Evolutionary conservation across 2,329 filamentous ascomycete species (phyloP).

Genomic region (Penicillium griseofulvum): DNA sequence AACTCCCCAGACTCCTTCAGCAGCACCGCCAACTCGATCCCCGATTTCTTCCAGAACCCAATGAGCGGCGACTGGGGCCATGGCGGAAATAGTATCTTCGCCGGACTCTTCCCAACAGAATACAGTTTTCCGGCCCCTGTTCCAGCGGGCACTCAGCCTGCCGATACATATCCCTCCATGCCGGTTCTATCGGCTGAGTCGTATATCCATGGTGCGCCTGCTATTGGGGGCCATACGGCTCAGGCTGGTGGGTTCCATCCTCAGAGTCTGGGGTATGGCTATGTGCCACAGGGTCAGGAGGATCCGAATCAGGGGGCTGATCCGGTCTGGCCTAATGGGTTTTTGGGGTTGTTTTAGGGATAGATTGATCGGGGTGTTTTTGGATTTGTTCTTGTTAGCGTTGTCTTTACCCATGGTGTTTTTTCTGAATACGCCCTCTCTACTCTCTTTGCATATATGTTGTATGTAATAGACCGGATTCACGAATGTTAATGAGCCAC

Average conservation of each 20-base stretch:
- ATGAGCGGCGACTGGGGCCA: conserved; percentile 83
- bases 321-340: conserved; percentile 16
- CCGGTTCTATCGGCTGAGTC: conserved; percentile 20
- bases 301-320: conserved; percentile 2
- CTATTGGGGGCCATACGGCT: neutral
- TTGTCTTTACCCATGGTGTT: neutral
- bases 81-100: conserved; percentile 27
- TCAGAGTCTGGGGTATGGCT: conserved; percentile 6
- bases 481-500: neutral
- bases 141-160: neutral
- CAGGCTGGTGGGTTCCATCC: neutral
- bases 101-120: conserved; percentile 23
- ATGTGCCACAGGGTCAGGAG: conserved; percentile 5
- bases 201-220: conserved; percentile 11
- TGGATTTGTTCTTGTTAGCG: neutral
- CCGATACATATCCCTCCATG: conserved; percentile 4
- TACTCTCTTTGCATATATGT: neutral
- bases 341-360: conserved; percentile 20
- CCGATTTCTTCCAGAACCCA: conserved; percentile 83
- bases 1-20: conserved; percentile 30
- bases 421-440: neutral
- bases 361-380: neutral
- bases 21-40: conserved; percentile 16
- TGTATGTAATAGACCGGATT: neutral
- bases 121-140: neutral